phyloP scores from a whole-genome alignment of 73 alveolate species.

The Blepharisma stoltei region DNA sequence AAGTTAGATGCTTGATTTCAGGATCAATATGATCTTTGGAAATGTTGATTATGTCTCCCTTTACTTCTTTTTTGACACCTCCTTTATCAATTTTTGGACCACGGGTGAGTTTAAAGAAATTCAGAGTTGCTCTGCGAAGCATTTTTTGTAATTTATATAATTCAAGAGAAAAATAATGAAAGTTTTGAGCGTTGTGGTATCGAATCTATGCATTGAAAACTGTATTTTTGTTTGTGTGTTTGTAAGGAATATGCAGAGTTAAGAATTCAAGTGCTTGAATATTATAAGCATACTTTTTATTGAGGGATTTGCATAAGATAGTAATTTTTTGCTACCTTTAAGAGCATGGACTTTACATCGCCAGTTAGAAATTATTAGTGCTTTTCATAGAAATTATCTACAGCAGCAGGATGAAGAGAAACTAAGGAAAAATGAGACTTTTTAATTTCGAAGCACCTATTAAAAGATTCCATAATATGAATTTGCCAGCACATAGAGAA shows the following conservation, averaged over 20 bases:
- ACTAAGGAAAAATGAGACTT: background rate
- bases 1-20: too few species aligned
- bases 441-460: background rate
- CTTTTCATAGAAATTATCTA: background rate
- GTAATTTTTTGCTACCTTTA: background rate
- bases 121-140: too few species aligned
- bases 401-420: background rate
- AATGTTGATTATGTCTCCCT: too few species aligned
- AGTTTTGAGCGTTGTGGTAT: too few species aligned
- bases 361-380: background rate
- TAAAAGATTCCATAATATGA: background rate
- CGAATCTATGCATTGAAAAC: too few species aligned
- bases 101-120: too few species aligned
- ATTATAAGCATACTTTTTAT: slow-evolving; percentile 6
- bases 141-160: too few species aligned
- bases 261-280: slow-evolving; percentile 6
- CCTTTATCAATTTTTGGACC: too few species aligned
- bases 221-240: too few species aligned
- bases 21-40: too few species aligned
- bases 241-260: slow-evolving; percentile 4
- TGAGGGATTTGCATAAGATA: background rate
- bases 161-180: too few species aligned
- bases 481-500: background rate
- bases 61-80: too few species aligned
- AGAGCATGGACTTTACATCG: slow-evolving; percentile 15